phyloP scores from a whole-genome alignment of 148 eudicot species.

The Persicaria maculosa region DNA sequence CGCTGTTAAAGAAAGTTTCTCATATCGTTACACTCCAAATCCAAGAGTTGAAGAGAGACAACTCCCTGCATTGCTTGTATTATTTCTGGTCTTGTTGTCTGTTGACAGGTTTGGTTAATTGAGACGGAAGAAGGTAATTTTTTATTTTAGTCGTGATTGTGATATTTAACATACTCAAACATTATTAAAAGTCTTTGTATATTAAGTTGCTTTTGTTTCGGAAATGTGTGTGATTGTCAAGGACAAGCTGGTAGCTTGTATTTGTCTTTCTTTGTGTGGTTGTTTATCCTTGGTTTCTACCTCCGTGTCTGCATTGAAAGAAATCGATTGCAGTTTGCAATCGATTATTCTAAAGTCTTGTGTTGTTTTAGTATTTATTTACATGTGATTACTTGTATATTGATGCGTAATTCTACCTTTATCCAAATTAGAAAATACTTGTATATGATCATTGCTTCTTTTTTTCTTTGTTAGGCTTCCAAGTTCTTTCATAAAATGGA shows the following conservation, averaged over 20 bases:
- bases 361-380: no score
- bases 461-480: no score
- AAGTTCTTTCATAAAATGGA: no score
- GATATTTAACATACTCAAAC: not conserved
- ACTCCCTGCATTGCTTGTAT: constrained; percentile 22
- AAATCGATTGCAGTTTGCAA: no score
- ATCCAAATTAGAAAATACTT: no score
- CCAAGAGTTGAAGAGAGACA: constrained; percentile 48
- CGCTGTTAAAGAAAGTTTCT: constrained; percentile 39
- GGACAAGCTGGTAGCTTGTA: not conserved
- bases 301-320: not conserved
- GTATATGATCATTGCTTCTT: no score
- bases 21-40: constrained; percentile 58
- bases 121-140: constrained; percentile 1
- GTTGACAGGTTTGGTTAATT: not conserved
- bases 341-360: no score
- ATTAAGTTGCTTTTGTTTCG: not conserved
- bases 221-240: not conserved
- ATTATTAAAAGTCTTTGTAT: not conserved
- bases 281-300: not conserved
- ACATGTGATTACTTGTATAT: no score
- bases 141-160: not conserved
- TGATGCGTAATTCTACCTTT: no score
- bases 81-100: not conserved
- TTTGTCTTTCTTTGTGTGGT: not conserved